phyloP scores from a whole-genome alignment of 2,329 filamentous ascomycete genomes.

The Pseudogymnoascus sp. region DNA sequence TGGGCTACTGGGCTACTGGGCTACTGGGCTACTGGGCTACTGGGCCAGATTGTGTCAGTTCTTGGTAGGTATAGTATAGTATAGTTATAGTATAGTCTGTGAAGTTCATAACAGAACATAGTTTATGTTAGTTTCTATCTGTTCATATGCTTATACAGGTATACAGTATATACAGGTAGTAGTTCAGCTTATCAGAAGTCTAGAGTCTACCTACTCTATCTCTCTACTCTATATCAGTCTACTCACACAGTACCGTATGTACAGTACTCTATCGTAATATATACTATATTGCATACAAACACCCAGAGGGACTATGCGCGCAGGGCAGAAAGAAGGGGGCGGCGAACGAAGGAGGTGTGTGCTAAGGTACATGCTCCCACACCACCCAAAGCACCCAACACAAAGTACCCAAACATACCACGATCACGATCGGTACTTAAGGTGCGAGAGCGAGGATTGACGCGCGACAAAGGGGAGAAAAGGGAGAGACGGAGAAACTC shows the following conservation, averaged over 20 bases:
- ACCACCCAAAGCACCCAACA: too few species aligned
- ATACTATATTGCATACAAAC: neutral
- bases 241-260: neutral
- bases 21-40: neutral
- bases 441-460: too few species aligned
- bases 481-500: neutral
- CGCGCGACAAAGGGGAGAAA: too few species aligned
- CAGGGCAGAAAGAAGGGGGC: neutral
- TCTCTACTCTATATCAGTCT: neutral
- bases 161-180: neutral
- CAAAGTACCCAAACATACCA: too few species aligned
- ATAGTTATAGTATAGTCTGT: neutral
- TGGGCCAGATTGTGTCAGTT: neutral
- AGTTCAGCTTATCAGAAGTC: neutral
- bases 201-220: neutral
- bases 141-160: neutral
- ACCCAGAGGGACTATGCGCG: neutral
- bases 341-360: neutral
- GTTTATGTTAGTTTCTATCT: neutral
- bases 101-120: neutral
- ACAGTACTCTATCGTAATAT: neutral
- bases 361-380: too few species aligned
- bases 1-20: neutral
- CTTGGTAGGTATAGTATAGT: neutral
- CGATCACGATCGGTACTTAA: too few species aligned